Conservation (phyloP, 1,139 yeast genomes). For the Suhomyces bolitotheri region DNA sequence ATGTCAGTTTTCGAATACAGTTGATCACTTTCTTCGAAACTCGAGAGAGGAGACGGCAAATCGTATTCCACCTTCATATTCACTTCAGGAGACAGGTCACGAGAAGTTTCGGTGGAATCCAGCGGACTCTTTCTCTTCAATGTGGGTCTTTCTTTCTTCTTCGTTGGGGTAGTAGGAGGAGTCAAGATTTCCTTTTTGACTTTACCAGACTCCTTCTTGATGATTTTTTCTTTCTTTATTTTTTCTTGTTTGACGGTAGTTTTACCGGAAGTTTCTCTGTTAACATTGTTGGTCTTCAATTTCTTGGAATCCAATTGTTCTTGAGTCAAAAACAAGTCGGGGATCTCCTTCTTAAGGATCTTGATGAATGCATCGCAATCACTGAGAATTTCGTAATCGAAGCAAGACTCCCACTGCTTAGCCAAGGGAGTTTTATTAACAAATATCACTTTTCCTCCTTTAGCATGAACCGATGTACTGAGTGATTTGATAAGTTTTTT, state of each 20-base stretch:
- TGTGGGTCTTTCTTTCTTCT: conserved; percentile 19
- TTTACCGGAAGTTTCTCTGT: conserved; percentile 4
- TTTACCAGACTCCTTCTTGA: conserved; percentile 14
- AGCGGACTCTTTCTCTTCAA: conserved; percentile 11
- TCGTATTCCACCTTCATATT: conserved; percentile 10
- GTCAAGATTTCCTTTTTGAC: conserved; percentile 20
- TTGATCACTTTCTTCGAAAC: conserved; percentile 15
- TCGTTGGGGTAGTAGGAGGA: conserved; percentile 36
- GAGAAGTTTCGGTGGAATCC: background rate
- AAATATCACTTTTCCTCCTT: conserved; percentile 62
- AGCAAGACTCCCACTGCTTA: conserved; percentile 54
- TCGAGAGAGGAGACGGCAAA: conserved; percentile 24
- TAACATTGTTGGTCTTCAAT: conserved; percentile 25
- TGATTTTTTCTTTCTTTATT: conserved; percentile 9
- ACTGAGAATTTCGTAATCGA: conserved; percentile 71
- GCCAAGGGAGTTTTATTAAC: conserved; percentile 57
- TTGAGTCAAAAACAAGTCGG: conserved; percentile 59
- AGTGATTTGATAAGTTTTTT: conserved; percentile 61
- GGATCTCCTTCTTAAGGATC: conserved; percentile 50
- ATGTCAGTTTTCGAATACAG: too few species aligned
- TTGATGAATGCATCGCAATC: conserved; percentile 85
- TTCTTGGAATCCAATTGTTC: conserved; percentile 50
- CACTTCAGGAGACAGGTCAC: conserved; percentile 3
- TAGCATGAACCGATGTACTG: conserved; percentile 59
- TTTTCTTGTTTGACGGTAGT: conserved; percentile 11